A percentile compares a stretch with the other conserved stretches of the same genome.
These are phyloP conservation scores for Emmonsia crescens DNA, from an alignment of 2,329 filamentous ascomycete species.

Conservation along the genomic window DNA sequence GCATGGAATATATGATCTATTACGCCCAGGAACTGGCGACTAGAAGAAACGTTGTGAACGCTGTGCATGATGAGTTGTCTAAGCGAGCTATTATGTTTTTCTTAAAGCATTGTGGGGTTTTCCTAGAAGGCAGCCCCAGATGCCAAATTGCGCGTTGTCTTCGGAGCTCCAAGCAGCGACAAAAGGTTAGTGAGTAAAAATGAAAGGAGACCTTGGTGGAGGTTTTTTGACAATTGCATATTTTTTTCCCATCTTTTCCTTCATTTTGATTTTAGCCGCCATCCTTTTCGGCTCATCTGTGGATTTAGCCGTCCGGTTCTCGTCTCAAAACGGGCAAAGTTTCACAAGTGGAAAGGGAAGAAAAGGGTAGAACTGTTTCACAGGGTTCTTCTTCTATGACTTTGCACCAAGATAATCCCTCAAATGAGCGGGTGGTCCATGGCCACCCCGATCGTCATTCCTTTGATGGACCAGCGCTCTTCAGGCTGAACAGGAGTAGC, in stretches of 20 bases:
- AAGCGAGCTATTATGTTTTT: too few species aligned
- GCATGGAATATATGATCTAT: too few species aligned
- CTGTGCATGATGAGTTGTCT: too few species aligned
- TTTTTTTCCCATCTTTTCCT: neutral
- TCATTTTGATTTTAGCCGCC: neutral
- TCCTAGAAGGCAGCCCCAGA: too few species aligned
- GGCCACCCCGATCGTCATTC: neutral
- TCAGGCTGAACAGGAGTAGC: neutral
- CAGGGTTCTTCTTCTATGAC: neutral
- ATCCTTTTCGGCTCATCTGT: neutral
- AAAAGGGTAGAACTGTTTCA: too few species aligned
- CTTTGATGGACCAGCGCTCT: neutral
- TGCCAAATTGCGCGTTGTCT: too few species aligned
- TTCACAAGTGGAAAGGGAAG: neutral
- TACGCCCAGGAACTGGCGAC: too few species aligned
- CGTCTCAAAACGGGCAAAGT: neutral
- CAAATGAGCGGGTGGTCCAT: neutral
- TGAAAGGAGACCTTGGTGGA: too few species aligned
- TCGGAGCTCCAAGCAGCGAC: too few species aligned
- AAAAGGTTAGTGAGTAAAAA: too few species aligned
- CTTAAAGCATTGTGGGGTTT: too few species aligned
- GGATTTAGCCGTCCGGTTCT: neutral
- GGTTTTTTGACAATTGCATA: neutral
- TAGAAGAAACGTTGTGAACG: too few species aligned
- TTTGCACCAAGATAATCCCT: neutral